Base-by-base conservation (phyloP, 441 rosid genomes). In the Pelargonium myrrhifolium region DNA sequence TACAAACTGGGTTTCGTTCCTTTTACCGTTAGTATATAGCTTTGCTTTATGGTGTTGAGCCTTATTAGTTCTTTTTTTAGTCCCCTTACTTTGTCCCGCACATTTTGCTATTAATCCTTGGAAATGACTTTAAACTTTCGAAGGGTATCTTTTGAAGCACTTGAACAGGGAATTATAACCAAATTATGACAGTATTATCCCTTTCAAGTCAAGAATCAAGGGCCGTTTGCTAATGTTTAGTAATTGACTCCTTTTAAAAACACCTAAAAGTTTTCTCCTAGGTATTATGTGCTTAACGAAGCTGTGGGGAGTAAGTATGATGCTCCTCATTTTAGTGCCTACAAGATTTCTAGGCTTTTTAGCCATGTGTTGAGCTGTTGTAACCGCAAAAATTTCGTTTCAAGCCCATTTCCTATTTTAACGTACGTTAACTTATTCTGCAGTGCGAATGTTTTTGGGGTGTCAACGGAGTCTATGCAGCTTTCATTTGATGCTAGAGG, bases 361-460 rank as follows among this genome's bases (percentile, higher is more conserved):
- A 2, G 1, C 26, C 26, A 24, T 24, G 2, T 24, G 26, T 24
- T 24, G 26, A 24, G 26, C 26, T 24, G 2, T 24, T 24, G 26
- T 2, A 24, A 24, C 26, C 26, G 2, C 26, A 24, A 24, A 24
- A 24, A 2, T 24, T 24, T 2, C 26, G 26, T 24, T 24, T 24
- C 1, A 1, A 24, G 26, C 2, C 26, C 26, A 24, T 24, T 24
- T 24, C 26, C 26, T 24, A 2, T 24, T 24, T 51, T 51, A 20
- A 51, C 21, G 21, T 26, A 20, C 7, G 8, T 11, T 3, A 62
- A 8, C 11, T 35, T 55, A 7, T 17, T 53, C 12, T 24, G 26
- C 62, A 93, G 97, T 73, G 91, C 81, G 58, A 87, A 83, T n/a
- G 94, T 87, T 11, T 93, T 93, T 78, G 98, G 98, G 71, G 98